phyloP scores from a whole-genome alignment of 169 alveolate genomes.

The Eimeria falciformis region DNA sequence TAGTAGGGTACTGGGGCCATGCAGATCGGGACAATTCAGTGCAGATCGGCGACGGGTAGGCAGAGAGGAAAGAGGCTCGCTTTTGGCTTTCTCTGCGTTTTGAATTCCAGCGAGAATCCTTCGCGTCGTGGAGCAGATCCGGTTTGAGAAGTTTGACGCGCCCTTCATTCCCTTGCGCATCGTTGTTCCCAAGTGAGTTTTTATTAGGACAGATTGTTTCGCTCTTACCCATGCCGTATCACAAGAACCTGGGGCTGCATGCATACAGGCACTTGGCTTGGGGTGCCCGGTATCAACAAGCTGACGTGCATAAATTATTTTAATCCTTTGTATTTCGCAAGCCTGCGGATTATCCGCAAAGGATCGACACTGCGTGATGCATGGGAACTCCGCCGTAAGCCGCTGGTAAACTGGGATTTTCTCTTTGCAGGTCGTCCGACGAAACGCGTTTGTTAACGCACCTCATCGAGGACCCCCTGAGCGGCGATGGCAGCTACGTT shows the following conservation, averaged over 20 bases:
- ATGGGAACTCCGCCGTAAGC: not conserved
- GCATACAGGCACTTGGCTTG: too few relatives aligned
- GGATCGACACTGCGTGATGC: not conserved
- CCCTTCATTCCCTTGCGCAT: constrained; percentile 76
- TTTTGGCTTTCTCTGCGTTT: not conserved
- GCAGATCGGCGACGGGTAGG: not conserved
- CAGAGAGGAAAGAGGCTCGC: not conserved
- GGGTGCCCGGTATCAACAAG: too few relatives aligned
- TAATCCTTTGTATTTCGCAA: too few relatives aligned
- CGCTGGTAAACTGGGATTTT: not conserved
- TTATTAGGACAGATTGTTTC: too few relatives aligned
- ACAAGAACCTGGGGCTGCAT: too few relatives aligned
- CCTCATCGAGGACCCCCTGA: constrained; percentile 72
- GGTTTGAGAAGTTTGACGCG: constrained; percentile 54
- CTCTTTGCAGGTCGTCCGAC: constrained; percentile 65
- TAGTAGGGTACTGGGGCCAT: too few relatives aligned
- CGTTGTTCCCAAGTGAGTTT: constrained; percentile 71
- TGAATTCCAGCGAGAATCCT: constrained; percentile 43
- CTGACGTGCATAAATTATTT: too few relatives aligned
- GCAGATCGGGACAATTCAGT: not conserved
- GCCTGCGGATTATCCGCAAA: too few relatives aligned
- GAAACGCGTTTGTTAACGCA: constrained; percentile 75
- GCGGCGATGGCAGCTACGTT: constrained; percentile 78
- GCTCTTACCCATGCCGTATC: too few relatives aligned
- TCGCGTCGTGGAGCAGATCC: constrained; percentile 73